Base-by-base conservation (phyloP, 2,329 filamentous ascomycete genomes). In the Fusarium sp. region DNA sequence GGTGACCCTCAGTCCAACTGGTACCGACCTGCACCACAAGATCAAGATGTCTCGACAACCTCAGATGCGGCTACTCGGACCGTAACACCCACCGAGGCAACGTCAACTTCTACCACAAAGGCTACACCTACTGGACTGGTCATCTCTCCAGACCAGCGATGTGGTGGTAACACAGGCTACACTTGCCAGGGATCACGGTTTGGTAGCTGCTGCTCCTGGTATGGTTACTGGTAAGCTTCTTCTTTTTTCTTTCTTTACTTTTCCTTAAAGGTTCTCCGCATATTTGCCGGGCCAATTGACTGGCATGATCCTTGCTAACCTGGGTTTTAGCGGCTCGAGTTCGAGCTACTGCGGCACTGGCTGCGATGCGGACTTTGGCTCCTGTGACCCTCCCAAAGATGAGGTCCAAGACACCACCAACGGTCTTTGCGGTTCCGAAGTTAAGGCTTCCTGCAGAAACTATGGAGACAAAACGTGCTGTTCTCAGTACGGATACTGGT, bases 1-100 rank as follows among this genome's bases (percentile, higher is more conserved):
- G 83, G 82, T 1, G 86, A 89, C 58, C 76, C 85, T 9, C 62
- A 62, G n/a, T 78, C 75, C 16, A 81, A 83, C 65, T 88, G 86
- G 86, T 88, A 88, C 70, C 82, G 85, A 45, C 30, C 60, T 5
- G 73, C 72, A 6, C 60, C 69, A 8, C 58, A 62, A 15, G 54
- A 64, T 20, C 65, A 59, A 28, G 68, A 67, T 20, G 53, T 56
- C 26, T 58, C 61, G 2, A 44, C 59, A 1, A 63, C 60, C 3
- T 55, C 52, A n/a, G 49, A 45, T 13, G 50, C 69, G 18, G 36
- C 60, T 33, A 62, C 62, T 18, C 71, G 62, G 34, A 44, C 62
- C 4, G n/a, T 58, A 5, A 50, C 65, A 8, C 44, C 59, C 16
- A 67, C 63, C 28, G 36, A 46, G 12, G 59, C 70, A 12, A 44